Evolutionary conservation across 2,329 filamentous ascomycete genomes (phyloP), one percentile per base, ranked within the genome.

Genomic region (Colletotrichum endophyticum): DNA sequence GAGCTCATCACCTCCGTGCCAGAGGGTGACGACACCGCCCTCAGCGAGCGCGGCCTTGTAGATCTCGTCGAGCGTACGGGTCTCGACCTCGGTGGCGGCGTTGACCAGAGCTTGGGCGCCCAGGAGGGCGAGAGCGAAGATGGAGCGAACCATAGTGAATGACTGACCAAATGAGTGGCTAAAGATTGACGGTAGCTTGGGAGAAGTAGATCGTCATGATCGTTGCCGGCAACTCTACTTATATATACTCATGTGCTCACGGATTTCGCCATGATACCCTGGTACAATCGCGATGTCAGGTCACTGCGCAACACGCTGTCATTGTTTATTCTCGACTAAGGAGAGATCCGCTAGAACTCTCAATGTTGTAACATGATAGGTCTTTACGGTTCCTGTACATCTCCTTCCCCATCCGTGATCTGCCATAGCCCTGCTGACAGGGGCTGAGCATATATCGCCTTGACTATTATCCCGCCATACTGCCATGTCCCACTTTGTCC

Each of bases 11-110:
- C 88, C 89, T 3, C 88, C 88, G 56, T 88, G 87, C 86, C 86
- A 89, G 6, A 87, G 72, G 0, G 86, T 89, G 6, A 90, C 84
- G 2, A 85, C 80, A 4, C 84, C 85, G 6, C 86, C 86, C 63
- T 91, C 90, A 2, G 84, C 82, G 25, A 89, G 78, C 0, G 89
- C 89, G 8, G 88, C 88, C 44, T 86, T 68, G 80, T 91, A 85
- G 12, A 91, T 88, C 63, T 89, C 83, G 19, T 90, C 88, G 2
- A 91, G 78, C 2, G 85, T 85, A 25, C 89, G 85, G 15, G 82
- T 89, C 68, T 91, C 89, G 19, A 84, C 70, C 36, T 78, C 72
- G n/a, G 75, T 64, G 25, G 76, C 72, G 19, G 66, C 70, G 66
- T 78, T 79, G 72, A 75, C 25, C 36, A 73, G 16, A 13, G 73